Evolutionary conservation across 305 asterid genomes (phyloP), one percentile per base, ranked within the genome.

Genomic region (Fraxinus nigra): DNA sequence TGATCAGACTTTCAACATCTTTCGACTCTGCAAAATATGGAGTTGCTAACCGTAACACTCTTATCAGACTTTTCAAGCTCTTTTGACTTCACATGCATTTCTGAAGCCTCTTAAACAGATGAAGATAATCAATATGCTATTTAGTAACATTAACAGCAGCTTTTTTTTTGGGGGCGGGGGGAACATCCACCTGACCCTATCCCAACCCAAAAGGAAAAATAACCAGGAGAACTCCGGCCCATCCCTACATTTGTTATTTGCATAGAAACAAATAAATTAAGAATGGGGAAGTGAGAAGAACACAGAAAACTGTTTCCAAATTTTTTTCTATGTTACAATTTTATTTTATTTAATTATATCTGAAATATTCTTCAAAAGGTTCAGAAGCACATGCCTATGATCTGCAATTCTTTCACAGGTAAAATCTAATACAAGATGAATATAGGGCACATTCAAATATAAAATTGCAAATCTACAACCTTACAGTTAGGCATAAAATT

Each of bases 11-110:
- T 59, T 63, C 33, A 63, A 63, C 72, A 11, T 22, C 72, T 63
- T 65, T 79, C 32, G 1, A 28, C 33, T 77, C 35, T n/a, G 8
- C 26, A 77, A 11, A 77, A 69, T 33, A 20, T 24, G 22, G 5
- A 20, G 80, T 69, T 24, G 51, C 84, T 38, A 38, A 38, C 46
- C 8, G 46, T 59, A 72, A 73, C 67, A 63, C 74, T 73, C 63
- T 76, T 56, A 70, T 72, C 51, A 75, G 33, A 63, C 48, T 65
- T 81, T 14, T 63, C 51, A 61, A 81, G 46, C 35, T 77, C 75
- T 76, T 61, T n/a, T 28, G 34, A 51, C 32, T 51, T 54, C 37
- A 34, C 22, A 7, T 26, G 18, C 38, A 70, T 80, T 72, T 65
- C 30, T 30, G 18, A 73, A 34, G 74, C 18, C 77, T 67, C 20